phyloP scores from a whole-genome alignment of 805 yeast species.

The Yarrowia sp. region DNA sequence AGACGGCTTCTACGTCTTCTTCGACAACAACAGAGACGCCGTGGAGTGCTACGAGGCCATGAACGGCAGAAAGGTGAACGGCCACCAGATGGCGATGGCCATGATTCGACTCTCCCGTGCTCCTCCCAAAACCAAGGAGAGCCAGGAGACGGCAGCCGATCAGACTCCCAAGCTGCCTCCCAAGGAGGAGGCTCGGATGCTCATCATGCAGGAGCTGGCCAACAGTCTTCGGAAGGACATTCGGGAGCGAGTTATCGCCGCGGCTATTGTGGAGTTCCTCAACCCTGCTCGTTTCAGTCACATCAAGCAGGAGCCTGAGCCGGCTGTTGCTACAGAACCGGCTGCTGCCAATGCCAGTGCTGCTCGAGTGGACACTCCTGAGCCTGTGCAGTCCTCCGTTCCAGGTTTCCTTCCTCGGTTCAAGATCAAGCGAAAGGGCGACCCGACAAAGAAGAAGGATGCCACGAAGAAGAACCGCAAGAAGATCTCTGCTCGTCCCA shows the following conservation, averaged over 20 bases:
- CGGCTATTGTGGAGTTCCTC: constrained; percentile 59
- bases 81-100: constrained; percentile 56
- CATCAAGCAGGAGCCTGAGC: neutral
- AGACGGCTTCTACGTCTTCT: constrained; percentile 69
- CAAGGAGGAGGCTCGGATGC: constrained; percentile 56
- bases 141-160: neutral
- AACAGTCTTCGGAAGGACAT: constrained; percentile 66
- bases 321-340: neutral
- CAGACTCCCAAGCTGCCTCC: constrained; percentile 33
- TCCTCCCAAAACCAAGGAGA: neutral
- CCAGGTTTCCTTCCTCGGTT: constrained; percentile 5
- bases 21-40: constrained; percentile 58
- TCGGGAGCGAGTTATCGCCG: constrained; percentile 68
- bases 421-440: constrained; percentile 33
- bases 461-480: constrained; percentile 22
- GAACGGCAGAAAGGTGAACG: constrained; percentile 55
- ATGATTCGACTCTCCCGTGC: constrained; percentile 33
- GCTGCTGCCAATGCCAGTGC: neutral
- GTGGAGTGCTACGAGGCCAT: constrained; percentile 56
- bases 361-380: constrained; percentile 21
- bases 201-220: constrained; percentile 62
- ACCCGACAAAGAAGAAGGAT: constrained; percentile 26
- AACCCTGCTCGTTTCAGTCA: constrained; percentile 43
- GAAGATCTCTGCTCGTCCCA: constrained; percentile 33
- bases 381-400: neutral